Evolutionary conservation across 768 basidiomycete genomes (phyloP), one percentile per base, ranked within the genome.

Genomic region (Tricholoma flavovirens): DNA sequence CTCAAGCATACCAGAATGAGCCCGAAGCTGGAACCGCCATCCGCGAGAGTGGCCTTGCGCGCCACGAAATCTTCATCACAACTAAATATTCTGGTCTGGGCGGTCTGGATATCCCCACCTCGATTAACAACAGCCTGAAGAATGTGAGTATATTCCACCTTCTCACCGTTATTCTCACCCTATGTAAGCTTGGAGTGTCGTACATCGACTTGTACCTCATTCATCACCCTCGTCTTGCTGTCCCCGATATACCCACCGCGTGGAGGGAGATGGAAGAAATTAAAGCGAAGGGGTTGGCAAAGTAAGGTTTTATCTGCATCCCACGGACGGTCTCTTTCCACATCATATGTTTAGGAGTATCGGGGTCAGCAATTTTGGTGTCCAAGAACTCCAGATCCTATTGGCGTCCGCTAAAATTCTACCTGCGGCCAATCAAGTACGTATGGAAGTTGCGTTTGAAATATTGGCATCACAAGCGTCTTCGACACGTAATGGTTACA

Each of bases 151-250:
- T 21, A 7, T 30, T 9, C 43, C 8, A 3, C 32, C 3, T 19
- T 5, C 3, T 29, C 19, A 11, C 32, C 21, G 26, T 12, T 19
- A 15, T 36, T 38, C 6, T 14, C 5, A 14, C 22, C 22, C 21
- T 14, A 35, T 36, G 7, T 45, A 29, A 88, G 87, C 75, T 88
- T 19, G 85, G 83, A 0, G 72, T 89, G 4, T 63, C 74, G 1
- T 85, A 84, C 60, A 78, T 89, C 11, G 86, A 91, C 66, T 66
- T 89, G 36, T 90, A 90, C 67, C 78, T 89, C 40, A 83, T 89
- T 48, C 87, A 89, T 66, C 62, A 67, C 54, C 85, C 86, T 6
- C 62, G 72, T 3, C 67, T 82, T 17, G 83, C 80, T 8, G 60
- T 67, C 19, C 82, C 83, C 1, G 82, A 87, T 59, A 84, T 86